Evolutionary conservation across 306 rosid species (phyloP), one percentile per base, ranked within the genome.

Genomic region (Astragalus membranaceus): DNA sequence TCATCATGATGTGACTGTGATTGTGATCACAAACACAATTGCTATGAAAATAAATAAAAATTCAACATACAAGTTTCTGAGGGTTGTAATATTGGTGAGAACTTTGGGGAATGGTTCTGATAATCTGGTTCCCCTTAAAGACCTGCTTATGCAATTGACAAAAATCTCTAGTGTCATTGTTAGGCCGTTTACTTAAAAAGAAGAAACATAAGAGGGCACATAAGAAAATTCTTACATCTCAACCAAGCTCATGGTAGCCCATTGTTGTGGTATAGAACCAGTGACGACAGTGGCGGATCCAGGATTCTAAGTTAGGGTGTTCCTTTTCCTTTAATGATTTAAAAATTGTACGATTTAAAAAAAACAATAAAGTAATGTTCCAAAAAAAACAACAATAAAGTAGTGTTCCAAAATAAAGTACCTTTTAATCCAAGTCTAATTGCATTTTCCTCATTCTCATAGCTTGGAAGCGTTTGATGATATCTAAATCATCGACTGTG

Each of bases 41-140:
- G 23, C 23, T 39, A 32, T 46, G 69, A 62, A 64, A 75, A 67
- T 10, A 30, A 68, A 44, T n/a, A 62, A 67, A 80, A n/a, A 13
- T 51, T 14, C 26, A 78, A 81, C 96, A 35, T 85, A 93, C 98
- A 93, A 14, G 78, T 90, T 93, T 82, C 14, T 85, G 82, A 93
- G 89, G 71, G 96, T 90, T 80, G 88, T 86, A 51, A 93, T 88
- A 14, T 71, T 84, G 66, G 97, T 82, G 41, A 93, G 90, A 48
- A 77, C 98, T 78, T 78, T 84, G 9, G 98, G 98, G 73, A 93
- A 93, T 59, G 92, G 92, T 33, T 96, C 98, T 37, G 98, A 90
- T 79, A 93, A 81, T 69, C 56, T 84, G 88, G 87, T 90, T 73
- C 98, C 98, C 98, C 90, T 93, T 0, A 93, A 2, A 71, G 87